Percentiles rank a stretch among this genome's conserved stretches.
phyloP scores from a whole-genome alignment of 345 rosid species.

The Camelina laxa region DNA sequence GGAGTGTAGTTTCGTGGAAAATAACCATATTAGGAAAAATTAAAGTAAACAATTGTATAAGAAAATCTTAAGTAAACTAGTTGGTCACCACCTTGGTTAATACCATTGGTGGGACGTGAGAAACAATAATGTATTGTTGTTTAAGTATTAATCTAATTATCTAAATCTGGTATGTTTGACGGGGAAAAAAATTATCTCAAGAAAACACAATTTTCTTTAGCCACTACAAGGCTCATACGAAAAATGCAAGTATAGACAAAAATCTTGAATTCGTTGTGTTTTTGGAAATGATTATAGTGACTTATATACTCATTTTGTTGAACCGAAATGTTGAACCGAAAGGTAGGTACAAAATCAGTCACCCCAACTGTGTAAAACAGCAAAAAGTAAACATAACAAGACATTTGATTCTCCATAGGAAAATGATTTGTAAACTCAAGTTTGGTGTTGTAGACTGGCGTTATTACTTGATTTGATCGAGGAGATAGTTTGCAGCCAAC shows the following conservation, averaged over 20 bases:
- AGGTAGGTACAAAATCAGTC: conserved; percentile 27
- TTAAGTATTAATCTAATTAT: too few relatives aligned
- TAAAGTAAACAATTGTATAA: neutral
- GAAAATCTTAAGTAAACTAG: neutral
- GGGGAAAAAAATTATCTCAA: too few relatives aligned
- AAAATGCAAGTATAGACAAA: conserved; percentile 17
- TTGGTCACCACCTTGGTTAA: too few relatives aligned
- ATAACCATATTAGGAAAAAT: neutral
- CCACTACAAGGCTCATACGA: neutral
- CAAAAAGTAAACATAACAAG: conserved; percentile 26
- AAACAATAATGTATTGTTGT: too few relatives aligned
- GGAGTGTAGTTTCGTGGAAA: neutral
- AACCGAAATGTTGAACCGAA: neutral
- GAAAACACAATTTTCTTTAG: too few relatives aligned
- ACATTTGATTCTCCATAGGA: conserved; percentile 2
- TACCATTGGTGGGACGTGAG: too few relatives aligned
- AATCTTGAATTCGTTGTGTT: neutral
- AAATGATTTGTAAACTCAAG: conserved; percentile 14
- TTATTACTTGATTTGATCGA: conserved; percentile 74
- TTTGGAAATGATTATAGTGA: conserved; percentile 2
- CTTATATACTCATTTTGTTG: neutral
- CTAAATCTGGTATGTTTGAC: too few relatives aligned
- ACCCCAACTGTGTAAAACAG: conserved; percentile 14
- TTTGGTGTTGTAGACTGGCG: too few relatives aligned
- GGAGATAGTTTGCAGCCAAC: conserved; percentile 76